Base-by-base conservation (phyloP, 345 rosid species). In the Excoecaria agallocha region DNA sequence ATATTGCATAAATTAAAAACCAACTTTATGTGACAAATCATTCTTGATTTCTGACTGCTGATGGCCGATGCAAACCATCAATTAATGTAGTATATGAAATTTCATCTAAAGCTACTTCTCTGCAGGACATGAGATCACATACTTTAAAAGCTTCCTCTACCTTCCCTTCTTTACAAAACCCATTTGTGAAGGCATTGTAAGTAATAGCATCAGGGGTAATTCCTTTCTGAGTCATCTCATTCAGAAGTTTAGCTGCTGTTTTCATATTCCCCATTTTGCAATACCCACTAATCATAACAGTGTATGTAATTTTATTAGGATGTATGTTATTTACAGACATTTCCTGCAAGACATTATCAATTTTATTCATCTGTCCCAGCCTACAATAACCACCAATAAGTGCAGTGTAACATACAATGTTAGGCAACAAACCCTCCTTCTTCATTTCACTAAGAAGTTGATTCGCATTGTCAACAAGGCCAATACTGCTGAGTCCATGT, bases 221-320 rank as follows among this genome's bases (percentile, higher is more conserved):
- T 68, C 91, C 94, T 43, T 69, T 87, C 67, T 85, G 82, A 59
- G 74, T 68, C 96, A 93, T 89, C 88, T 82, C 85, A 63, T 66
- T 56, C 56, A 93, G 70, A 84, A 91, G 88, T 77, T 80, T 88
- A 68, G 82, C 62, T 65, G 93, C 98, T 85, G 84, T 85, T 73
- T 80, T 79, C 79, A 80, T 80, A 73, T 91, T 79, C 24, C 91
- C 93, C 75, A 78, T 65, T 85, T 68, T 75, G 73, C 78, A 68
- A 68, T 30, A 59, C 11, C 61, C 73, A 75, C 68, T 22, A 59
- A 91, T 89, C 89, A 88, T 85, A 76, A 89, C 77, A 11, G 96
- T 91, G 79, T 93, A 93, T 45, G 96, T 93, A 66, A 91, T 74
- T 83, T 87, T 91, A 78, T 93, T 91, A 39, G 96, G 94, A 58